A percentile compares a stretch with the other conserved stretches of the same genome.
phyloP scores from a whole-genome alignment of 306 rosid species.

The Boehmeria nivea region DNA sequence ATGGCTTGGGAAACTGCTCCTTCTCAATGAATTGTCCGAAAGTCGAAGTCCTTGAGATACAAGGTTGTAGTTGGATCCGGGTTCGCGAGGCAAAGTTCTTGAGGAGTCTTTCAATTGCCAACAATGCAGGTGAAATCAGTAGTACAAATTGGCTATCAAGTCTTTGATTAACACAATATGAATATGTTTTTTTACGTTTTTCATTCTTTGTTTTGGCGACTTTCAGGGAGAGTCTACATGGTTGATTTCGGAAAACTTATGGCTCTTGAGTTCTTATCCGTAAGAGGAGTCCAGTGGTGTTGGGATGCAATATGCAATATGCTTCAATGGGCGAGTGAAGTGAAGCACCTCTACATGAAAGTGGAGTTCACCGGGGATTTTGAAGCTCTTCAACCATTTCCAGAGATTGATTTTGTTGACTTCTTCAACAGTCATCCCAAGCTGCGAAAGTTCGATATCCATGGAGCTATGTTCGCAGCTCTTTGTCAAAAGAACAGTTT shows the following conservation, averaged over 20 bases:
- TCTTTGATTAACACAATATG: not conserved
- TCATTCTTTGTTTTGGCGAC: constrained; percentile 13
- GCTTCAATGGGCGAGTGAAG: constrained; percentile 75
- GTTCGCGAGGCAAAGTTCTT: constrained; percentile 54
- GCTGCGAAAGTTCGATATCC: constrained; percentile 68
- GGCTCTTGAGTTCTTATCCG: constrained; percentile 65
- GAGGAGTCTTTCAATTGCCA: constrained; percentile 68
- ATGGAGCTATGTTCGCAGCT: constrained; percentile 99
- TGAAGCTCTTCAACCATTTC: constrained; percentile 82
- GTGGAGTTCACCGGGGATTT: constrained; percentile 90
- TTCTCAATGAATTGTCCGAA: constrained; percentile 57
- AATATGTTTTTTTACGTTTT: not conserved
- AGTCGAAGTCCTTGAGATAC: constrained; percentile 78
- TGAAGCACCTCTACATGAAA: constrained; percentile 89
- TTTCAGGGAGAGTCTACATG: constrained; percentile 81
- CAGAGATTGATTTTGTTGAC: constrained; percentile 88
- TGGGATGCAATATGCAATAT: constrained; percentile 88
- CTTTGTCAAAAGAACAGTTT: constrained; percentile 92
- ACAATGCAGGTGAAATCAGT: constrained; percentile 52
- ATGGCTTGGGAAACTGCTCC: constrained; percentile 70
- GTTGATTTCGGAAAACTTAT: constrained; percentile 72
- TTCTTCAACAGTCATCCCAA: constrained; percentile 84
- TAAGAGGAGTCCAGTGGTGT: constrained; percentile 91
- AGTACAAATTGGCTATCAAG: not conserved
- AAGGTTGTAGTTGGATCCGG: constrained; percentile 93